These are phyloP conservation scores for Rhizopogon vesiculosus DNA, from an alignment of 768 basidiomycete genomes.

Conservation along the genomic window DNA sequence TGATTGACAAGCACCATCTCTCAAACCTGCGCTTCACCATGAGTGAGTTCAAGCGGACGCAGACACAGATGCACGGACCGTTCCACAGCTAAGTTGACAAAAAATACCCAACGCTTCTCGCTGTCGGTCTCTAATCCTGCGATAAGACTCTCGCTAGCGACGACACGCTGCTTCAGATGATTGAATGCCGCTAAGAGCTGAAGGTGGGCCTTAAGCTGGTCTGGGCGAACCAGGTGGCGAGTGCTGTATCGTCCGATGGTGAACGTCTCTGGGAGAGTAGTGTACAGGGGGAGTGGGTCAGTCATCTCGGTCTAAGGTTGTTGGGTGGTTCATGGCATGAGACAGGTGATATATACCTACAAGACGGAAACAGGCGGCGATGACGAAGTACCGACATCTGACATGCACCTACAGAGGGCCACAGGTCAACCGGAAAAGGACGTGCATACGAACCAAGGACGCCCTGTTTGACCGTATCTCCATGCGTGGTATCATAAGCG, in stretches of 20 bases:
- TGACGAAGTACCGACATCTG: too few species aligned
- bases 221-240: slow-evolving; percentile 13
- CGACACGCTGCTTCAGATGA: slow-evolving; percentile 13
- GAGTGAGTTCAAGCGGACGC: background rate
- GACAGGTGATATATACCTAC: too few species aligned
- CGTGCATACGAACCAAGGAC: too few species aligned
- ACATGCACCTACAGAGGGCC: too few species aligned
- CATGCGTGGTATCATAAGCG: too few species aligned
- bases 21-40: slow-evolving; percentile 24
- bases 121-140: slow-evolving; percentile 17
- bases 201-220: slow-evolving; percentile 28
- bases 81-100: slow-evolving; percentile 34
- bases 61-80: slow-evolving; percentile 14
- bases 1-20: slow-evolving; percentile 24
- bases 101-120: slow-evolving; percentile 34
- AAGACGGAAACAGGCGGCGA: too few species aligned
- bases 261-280: slow-evolving; percentile 12
- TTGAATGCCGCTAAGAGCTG: slow-evolving; percentile 23
- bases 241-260: slow-evolving; percentile 4
- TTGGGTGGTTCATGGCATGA: too few species aligned
- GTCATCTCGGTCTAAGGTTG: too few species aligned
- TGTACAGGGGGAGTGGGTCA: too few species aligned
- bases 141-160: slow-evolving; percentile 10
- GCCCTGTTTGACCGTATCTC: too few species aligned
- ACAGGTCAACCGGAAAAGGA: too few species aligned